phyloP scores from a whole-genome alignment of 352 stramenopile genomes.

The Globisporangium alternatum region DNA sequence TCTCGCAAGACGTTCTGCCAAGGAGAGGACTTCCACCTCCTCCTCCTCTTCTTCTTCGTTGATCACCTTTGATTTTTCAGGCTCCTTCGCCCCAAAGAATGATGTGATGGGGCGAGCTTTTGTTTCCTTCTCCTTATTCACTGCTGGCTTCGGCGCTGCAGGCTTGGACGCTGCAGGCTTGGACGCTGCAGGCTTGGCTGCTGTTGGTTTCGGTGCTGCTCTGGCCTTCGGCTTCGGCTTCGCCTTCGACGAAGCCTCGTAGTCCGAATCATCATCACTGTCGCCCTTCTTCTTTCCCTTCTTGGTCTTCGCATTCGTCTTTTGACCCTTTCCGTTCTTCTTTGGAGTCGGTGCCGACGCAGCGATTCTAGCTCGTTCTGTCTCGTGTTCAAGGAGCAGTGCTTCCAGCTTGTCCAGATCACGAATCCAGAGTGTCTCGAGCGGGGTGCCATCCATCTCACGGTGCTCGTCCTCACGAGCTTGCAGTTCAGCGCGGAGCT shows the following conservation, averaged over 20 bases:
- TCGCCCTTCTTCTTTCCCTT: conserved; percentile 32
- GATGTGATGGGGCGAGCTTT: conserved; percentile 32
- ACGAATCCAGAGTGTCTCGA: conserved; percentile 90
- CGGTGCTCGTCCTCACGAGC: conserved; percentile 85
- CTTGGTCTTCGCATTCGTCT: conserved; percentile 54
- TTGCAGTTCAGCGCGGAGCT: conserved; percentile 85
- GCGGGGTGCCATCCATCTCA: conserved; percentile 71
- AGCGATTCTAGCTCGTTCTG: conserved; percentile 46
- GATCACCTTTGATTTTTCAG: conserved; percentile 16
- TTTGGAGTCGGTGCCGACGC: conserved; percentile 63
- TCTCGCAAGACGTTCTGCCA: conserved; percentile 65
- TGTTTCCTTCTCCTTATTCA: conserved; percentile 25
- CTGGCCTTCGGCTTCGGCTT: conserved; percentile 50
- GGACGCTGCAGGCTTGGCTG: conserved; percentile 15
- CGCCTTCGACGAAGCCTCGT: conserved; percentile 35
- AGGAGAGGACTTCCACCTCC: conserved; percentile 69
- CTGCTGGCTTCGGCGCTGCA: conserved; percentile 18
- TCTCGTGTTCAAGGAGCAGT: conserved; percentile 66
- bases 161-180: conserved; percentile 23
- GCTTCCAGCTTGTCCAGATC: conserved; percentile 91
- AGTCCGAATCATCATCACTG: conserved; percentile 61
- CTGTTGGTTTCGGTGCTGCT: conserved; percentile 24
- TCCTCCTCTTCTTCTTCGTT: conserved; percentile 45
- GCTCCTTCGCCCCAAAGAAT: conserved; percentile 49
- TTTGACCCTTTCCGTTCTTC: conserved; percentile 37